Base-by-base conservation (phyloP, 495 filamentous ascomycete genomes). In the Bombardia bombarda region DNA sequence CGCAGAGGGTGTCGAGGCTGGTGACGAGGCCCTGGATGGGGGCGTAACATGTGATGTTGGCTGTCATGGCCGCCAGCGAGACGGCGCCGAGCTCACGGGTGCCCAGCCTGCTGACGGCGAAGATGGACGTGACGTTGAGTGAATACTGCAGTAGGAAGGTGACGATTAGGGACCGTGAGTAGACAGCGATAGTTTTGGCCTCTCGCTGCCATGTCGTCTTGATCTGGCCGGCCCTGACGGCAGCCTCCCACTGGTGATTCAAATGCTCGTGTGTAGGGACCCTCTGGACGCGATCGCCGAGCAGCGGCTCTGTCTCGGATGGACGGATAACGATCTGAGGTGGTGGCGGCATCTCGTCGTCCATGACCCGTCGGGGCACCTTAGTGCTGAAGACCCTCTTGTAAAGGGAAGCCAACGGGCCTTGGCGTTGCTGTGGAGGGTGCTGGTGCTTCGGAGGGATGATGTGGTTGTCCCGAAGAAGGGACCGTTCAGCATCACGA, bases 201-300 rank as follows among this genome's bases (percentile, higher is more conserved):
- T 95, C 88, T 44, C 87, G 78, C 55, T 80, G 79, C 85, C 87
- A 94, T 2, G 87, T 88, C 4, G 89, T 95, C 40, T 83, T 77
- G 48, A 94, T 89, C 47, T 72, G 67, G 2, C 86, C 87, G 2
- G 79, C 74, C 0, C 74, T 69, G 13, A 92, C 85, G 2, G 87
- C 87, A 30, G 84, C 83, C 40, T 88, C 83, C 87, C 87, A 95
- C 63, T 84, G 82, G 34, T 72, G 58, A 48, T 74, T 63, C 28
- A 73, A 42, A 22, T 65, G 55, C 30, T 68, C 70, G 45, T 10
- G 17, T n/a, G 19, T 7, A 13, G 16, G 14, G 16, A 7, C 10
- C 13, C 3, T 7, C 6, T n/a, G 5, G 30, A 43, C 16, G n/a
- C 16, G 35, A 9, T 21, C 40, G 18, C 35, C 47, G 9, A 70